Evolutionary conservation across 2,329 filamentous ascomycete genomes (phyloP), one percentile per base, ranked within the genome.

Genomic region (Rugonectria rugulosa): DNA sequence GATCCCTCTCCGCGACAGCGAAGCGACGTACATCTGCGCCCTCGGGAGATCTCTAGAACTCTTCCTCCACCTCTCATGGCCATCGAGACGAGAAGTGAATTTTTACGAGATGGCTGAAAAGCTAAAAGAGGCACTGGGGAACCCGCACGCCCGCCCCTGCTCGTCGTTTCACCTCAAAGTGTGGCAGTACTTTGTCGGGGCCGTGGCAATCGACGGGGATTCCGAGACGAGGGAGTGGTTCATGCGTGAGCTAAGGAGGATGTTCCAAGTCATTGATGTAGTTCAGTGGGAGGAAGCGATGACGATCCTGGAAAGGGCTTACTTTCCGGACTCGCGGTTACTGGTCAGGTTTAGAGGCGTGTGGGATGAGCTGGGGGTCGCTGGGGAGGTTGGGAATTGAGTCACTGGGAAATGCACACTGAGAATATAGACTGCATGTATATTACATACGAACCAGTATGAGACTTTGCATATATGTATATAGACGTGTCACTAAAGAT

Each of bases 141-240:
- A 57, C 2, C 62, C 64, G 1, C 34, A 53, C 5, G 37, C 59
- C 4, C 58, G 62, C 11, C 51, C 65, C 5, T 65, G 60, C 12
- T 52, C 59, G 4, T 60, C 64, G 1, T 46, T 57, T 10, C 49
- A 63, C 6, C 21, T 65, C 1, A 34, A 64, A 1, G 34, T 65
- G 7, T 65, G 62, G 62, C 60, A 66, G 9, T 44, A 63, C 6
- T 67, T 66, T 6, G 46, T 67, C 6, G 64, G 64, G 1, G 62
- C 57, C 0, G 50, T 51, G 15, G 64, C 64, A 3, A 36, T 56
- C 0, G 47, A 31, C 2, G 17, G 8, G 4, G 8, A 20, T 3
- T 5, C 17, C 10, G 34, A 38, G n/a, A 41, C 26, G 19, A 34
- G 26, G 5, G n/a, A 26, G 21, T 23, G 23, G 6, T 41, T 41